A percentile compares a stretch with the other conserved stretches of the same genome.
Conservation (phyloP, 2,329 filamentous ascomycete species). For the Penicillium sp. region DNA sequence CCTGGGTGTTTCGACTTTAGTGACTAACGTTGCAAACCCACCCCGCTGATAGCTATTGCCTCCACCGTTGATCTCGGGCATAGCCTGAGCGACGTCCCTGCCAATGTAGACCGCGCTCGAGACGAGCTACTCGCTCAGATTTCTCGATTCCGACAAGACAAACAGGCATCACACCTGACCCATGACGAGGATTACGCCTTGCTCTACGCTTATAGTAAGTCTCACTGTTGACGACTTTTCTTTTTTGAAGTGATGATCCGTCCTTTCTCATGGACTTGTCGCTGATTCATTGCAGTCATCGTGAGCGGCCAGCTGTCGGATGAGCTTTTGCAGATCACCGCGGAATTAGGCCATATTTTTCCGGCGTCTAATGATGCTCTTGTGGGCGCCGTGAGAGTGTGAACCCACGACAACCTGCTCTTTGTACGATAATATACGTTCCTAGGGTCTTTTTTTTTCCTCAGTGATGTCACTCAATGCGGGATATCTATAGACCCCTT, state of each 20-base stretch:
- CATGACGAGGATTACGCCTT: background rate
- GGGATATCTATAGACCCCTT: too few relatives aligned
- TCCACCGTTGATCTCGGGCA: background rate
- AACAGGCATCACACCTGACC: background rate
- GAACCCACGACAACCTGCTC: background rate
- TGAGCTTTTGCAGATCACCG: constrained; percentile 50
- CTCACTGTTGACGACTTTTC: too few relatives aligned
- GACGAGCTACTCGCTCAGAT: background rate
- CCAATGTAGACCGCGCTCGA: background rate
- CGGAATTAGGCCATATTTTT: constrained; percentile 43
- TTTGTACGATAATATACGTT: background rate
- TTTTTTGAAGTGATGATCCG: too few relatives aligned
- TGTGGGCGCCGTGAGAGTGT: constrained; percentile 1
- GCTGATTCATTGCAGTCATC: constrained; percentile 62
- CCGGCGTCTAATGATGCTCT: background rate
- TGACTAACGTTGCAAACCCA: background rate
- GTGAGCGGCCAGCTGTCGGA: constrained; percentile 56
- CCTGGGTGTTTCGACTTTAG: too few relatives aligned
- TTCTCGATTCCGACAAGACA: constrained; percentile 1
- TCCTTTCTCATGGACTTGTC: background rate
- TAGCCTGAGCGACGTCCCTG: background rate
- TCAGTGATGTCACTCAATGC: too few relatives aligned
- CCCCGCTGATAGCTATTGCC: background rate
- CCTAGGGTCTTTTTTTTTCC: background rate
- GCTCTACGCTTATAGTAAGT: constrained; percentile 1